Base-by-base conservation (phyloP, 2,329 filamentous ascomycete species). In the Xylariaceae sp. region DNA sequence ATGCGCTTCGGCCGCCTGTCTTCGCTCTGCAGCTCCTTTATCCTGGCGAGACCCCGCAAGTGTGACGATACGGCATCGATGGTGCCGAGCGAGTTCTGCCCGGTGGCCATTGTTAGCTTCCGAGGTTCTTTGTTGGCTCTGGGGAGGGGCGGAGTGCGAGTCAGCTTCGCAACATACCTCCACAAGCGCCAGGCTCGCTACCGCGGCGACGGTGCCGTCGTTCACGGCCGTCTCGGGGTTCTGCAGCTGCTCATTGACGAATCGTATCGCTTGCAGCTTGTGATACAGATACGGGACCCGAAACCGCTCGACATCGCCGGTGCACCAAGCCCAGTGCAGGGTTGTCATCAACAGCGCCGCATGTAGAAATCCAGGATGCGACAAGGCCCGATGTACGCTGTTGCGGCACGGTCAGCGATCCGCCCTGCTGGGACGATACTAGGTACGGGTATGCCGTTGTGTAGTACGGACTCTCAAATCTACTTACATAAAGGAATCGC, bases 241-340 rank as follows among this genome's bases (percentile, higher is more conserved):
- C 35, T 61, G 60, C 32, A 71, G 53, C 44, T 71, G 67, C 46
- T 68, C 62, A 45, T 68, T 65, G 37, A 68, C 67, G 43, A 69
- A 71, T 39, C 67, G 64, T 52, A 71, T 71, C 9, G 69, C 69
- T 36, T 69, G 66, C 19, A 68, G 59, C 48, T 72, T 72, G 52
- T 71, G 68, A 42, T 71, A 68, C 38, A 71, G 59, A 48, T 71
- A 70, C 9, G 68, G 66, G 17, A 71, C 59, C 48, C 65, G 64
- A 49, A 69, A 67, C 38, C 66, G 61, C 39, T 70, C 68, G 50
- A 67, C 63, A 38, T 67, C 67, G 22, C 68, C 68, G 2, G 64
- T 69, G 34, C 67, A 63, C 68, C 68, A 71, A 18, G 66, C 65
- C 66, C 66, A 70, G 38, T 71, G 68, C 38, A 68, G 64, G 18